Percentiles rank a stretch among this genome's conserved stretches.
Conservation (phyloP, 352 stramenopile species). For the Globisporangium uncinulatum region DNA sequence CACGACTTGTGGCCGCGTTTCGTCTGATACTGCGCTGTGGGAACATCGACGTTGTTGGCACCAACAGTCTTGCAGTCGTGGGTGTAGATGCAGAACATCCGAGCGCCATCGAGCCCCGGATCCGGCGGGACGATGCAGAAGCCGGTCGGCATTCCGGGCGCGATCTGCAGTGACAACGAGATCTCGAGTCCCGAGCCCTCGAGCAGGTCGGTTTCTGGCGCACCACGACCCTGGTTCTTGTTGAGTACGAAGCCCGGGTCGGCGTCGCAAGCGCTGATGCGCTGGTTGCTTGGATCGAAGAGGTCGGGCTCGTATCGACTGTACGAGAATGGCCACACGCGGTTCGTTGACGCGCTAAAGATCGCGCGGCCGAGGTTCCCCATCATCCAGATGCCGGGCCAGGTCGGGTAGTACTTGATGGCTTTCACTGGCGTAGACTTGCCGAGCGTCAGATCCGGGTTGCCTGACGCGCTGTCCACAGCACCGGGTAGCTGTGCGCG, state of each 20-base stretch:
- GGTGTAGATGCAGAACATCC: slow-evolving; percentile 34
- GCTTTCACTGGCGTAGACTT: slow-evolving; percentile 27
- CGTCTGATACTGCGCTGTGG: slow-evolving; percentile 27
- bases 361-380: slow-evolving; percentile 94
- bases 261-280: slow-evolving; percentile 86
- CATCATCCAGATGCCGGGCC: slow-evolving; percentile 94
- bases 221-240: slow-evolving; percentile 83
- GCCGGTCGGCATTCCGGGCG: slow-evolving; percentile 43
- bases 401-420: slow-evolving; percentile 66
- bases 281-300: slow-evolving; percentile 67
- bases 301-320: slow-evolving; percentile 86
- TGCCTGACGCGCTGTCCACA: slow-evolving; percentile 47
- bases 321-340: slow-evolving; percentile 96
- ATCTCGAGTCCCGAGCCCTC: slow-evolving; percentile 75
- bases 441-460: slow-evolving; percentile 26
- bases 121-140: slow-evolving; percentile 20
- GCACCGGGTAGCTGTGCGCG: slow-evolving; percentile 87
- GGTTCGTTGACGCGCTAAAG: slow-evolving; percentile 90
- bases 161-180: slow-evolving; percentile 74
- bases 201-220: slow-evolving; percentile 94
- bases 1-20: slow-evolving; percentile 33
- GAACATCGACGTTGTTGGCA: slow-evolving; percentile 49
- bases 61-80: slow-evolving; percentile 35
- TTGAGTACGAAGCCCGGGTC: slow-evolving; percentile 91
- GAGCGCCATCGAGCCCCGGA: slow-evolving; percentile 7